These are phyloP conservation scores for Trifolium subterraneum DNA, from an alignment of 306 rosid genomes.

Conservation along the genomic window DNA sequence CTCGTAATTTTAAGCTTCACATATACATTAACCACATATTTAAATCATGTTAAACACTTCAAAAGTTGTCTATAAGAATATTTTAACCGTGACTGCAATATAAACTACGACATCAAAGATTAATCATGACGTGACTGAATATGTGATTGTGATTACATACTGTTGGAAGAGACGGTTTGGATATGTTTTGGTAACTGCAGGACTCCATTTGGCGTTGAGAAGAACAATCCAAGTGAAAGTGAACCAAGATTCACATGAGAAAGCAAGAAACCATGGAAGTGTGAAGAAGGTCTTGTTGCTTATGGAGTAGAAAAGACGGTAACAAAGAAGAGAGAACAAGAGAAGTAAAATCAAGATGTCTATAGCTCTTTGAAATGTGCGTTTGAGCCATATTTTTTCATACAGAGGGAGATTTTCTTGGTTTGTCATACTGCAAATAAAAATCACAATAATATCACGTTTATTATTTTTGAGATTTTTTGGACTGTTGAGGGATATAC, in stretches of 20 bases:
- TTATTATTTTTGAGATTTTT: no score
- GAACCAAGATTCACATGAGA: constrained; percentile 69
- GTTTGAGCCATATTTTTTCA: constrained; percentile 38
- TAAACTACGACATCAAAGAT: no score
- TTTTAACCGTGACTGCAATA: no score
- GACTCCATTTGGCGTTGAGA: constrained; percentile 59
- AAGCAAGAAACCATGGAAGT: constrained; percentile 58
- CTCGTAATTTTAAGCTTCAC: no score
- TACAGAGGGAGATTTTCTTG: constrained; percentile 39
- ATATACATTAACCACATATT: no score
- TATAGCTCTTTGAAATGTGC: constrained; percentile 29
- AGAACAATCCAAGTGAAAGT: constrained; percentile 51
- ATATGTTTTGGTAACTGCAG: constrained; percentile 53
- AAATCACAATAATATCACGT: no score
- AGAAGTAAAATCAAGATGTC: constrained; percentile 50
- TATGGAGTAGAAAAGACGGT: constrained; percentile 44
- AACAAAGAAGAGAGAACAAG: constrained; percentile 43
- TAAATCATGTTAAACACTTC: no score
- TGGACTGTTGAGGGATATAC: no score
- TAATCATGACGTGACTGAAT: no score
- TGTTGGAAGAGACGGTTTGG: constrained; percentile 49
- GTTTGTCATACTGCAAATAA: constrained; percentile 22
- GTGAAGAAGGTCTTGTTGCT: constrained; percentile 38
- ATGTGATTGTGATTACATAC: constrained; percentile 16
- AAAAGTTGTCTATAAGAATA: no score